These are phyloP conservation scores for Metroxylon sagu DNA, from an alignment of 176 grass and related monocot genomes.

Conservation along the genomic window DNA sequence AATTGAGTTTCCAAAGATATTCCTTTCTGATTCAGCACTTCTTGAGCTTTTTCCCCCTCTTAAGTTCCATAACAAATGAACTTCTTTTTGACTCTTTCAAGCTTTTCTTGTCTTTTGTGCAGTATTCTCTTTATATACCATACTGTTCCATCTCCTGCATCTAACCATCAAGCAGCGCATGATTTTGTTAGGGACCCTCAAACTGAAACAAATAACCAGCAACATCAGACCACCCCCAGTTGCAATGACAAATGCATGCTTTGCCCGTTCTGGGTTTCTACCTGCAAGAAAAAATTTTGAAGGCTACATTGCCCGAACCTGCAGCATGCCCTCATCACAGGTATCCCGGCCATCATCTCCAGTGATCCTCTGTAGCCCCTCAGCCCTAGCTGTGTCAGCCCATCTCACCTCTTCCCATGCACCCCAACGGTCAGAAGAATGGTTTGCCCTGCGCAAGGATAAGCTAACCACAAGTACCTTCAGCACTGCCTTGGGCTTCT, in stretches of 20 bases:
- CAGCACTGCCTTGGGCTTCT: slow-evolving; percentile 90
- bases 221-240: slow-evolving; percentile 8
- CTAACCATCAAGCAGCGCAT: slow-evolving; percentile 50
- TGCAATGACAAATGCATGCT: slow-evolving; percentile 16
- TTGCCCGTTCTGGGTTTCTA: slow-evolving; percentile 28
- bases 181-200: slow-evolving; percentile 50
- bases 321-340: slow-evolving; percentile 41
- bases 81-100: slow-evolving; percentile 5
- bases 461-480: slow-evolving; percentile 97
- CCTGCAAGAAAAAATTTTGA: slow-evolving; percentile 48
- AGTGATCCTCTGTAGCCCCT: slow-evolving; percentile 27
- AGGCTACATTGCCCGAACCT: slow-evolving; percentile 70
- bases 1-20: background rate
- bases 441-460: slow-evolving; percentile 94
- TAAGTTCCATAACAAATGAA: slow-evolving; percentile 1
- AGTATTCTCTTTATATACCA: slow-evolving; percentile 5
- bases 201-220: slow-evolving; percentile 5
- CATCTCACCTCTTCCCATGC: slow-evolving; percentile 52
- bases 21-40: slow-evolving; percentile 18
- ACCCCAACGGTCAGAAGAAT: slow-evolving; percentile 81
- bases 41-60: slow-evolving; percentile 21
- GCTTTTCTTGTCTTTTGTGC: background rate
- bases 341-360: slow-evolving; percentile 31
- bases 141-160: slow-evolving; percentile 13
- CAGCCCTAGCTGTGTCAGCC: slow-evolving; percentile 38